Percentiles rank a stretch among this genome's conserved stretches.
phyloP scores from a whole-genome alignment of 306 rosid species.

The Cucumis melo region DNA sequence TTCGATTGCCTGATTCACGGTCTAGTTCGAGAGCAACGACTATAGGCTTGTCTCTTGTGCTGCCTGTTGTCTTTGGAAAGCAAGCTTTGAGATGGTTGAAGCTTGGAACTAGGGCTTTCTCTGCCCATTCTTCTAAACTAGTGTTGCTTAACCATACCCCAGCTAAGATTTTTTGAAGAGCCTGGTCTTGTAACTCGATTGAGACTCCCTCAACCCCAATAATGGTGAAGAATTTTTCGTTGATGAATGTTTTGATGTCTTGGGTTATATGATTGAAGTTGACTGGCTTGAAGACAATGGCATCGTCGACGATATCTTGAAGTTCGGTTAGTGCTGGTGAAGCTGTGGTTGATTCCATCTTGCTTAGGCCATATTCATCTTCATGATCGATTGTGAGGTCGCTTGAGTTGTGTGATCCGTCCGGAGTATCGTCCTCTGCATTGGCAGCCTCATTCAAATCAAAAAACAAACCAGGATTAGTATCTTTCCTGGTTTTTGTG shows the following conservation, averaged over 20 bases:
- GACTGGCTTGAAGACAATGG: conserved; percentile 71
- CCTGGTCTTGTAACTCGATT: conserved; percentile 64
- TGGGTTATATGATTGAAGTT: conserved; percentile 33
- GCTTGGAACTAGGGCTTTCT: conserved; percentile 56
- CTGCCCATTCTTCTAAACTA: conserved; percentile 67
- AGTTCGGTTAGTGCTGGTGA: conserved; percentile 33
- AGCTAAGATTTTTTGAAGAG: conserved; percentile 57
- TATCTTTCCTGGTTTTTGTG: conserved; percentile 49
- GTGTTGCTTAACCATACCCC: conserved; percentile 74
- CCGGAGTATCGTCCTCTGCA: conserved; percentile 49
- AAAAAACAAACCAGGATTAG: conserved; percentile 30
- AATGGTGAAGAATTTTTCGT: conserved; percentile 34
- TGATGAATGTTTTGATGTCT: conserved; percentile 30
- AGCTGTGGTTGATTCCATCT: conserved; percentile 11
- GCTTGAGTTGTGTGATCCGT: conserved; percentile 83
- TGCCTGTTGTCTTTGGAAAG: conserved; percentile 9
- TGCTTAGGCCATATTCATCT: conserved; percentile 35
- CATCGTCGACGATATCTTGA: conserved; percentile 48
- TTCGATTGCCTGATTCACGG: conserved; percentile 24
- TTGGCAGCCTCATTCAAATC: conserved; percentile 81
- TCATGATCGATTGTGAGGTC: conserved; percentile 81
- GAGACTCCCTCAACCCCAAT: conserved; percentile 34
- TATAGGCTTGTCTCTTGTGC: conserved; percentile 18
- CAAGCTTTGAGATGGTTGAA: conserved; percentile 47
- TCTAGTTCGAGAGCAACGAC: conserved; percentile 63